Conservation (phyloP, 140 eudicot species). For the Erigeron philadelphicus region DNA sequence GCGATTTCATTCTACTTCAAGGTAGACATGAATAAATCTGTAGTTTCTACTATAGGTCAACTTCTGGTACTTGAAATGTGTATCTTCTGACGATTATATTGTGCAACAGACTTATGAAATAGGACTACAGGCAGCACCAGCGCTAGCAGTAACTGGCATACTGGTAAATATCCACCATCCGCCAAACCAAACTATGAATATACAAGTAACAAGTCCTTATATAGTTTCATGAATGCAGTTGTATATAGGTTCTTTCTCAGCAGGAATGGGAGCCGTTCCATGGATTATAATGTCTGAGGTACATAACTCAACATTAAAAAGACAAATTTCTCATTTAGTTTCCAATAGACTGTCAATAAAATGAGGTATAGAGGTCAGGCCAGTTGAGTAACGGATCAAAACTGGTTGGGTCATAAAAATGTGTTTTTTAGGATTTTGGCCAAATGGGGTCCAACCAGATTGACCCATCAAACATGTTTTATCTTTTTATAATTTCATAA, state of each 20-base stretch:
- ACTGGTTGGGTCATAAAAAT: not conserved
- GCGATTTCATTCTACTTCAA: constrained; percentile 70
- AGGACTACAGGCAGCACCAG: constrained; percentile 61
- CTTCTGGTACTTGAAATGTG: constrained; percentile 4
- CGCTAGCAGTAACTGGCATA: constrained; percentile 77
- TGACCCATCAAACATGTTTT: not conserved
- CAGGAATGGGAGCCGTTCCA: constrained; percentile 99
- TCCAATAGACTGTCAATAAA: not conserved
- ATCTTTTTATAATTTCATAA: not conserved
- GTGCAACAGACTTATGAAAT: constrained; percentile 54
- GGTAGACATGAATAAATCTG: constrained; percentile 33
- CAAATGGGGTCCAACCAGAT: not conserved
- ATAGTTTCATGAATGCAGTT: constrained; percentile 33
- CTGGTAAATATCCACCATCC: constrained; percentile 47
- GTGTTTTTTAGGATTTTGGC: not conserved
- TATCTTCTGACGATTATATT: constrained; percentile 10
- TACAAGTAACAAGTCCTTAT: not conserved
- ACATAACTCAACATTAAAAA: constrained; percentile 18
- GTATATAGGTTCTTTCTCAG: constrained; percentile 69
- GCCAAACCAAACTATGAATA: not conserved
- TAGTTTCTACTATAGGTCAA: not conserved
- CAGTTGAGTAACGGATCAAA: not conserved
- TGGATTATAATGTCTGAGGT: constrained; percentile 99
- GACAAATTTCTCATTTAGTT: not conserved
- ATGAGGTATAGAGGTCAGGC: not conserved